Base-by-base conservation (phyloP, 306 rosid genomes). In the Leucaena leucocephala region DNA sequence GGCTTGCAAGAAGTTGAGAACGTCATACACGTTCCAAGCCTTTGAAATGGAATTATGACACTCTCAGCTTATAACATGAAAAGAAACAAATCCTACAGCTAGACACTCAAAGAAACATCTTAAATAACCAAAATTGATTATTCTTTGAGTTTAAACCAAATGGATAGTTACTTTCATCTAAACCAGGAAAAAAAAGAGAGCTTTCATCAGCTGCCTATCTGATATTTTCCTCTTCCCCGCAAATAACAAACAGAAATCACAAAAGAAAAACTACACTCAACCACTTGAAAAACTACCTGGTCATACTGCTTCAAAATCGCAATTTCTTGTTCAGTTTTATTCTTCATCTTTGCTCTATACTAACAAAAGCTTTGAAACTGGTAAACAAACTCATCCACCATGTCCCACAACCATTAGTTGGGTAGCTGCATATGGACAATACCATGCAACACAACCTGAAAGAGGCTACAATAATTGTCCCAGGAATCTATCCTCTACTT, bases 21-120 rank as follows among this genome's bases (percentile, higher is more conserved):
- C 98, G 13, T 98, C 99, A 72, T 89, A 91, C 35, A 93, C 97
- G 76, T 91, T 96, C 98, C 99, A 96, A n/a, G 97, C 98, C 98
- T 91, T 76, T 33, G 78, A 72, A 13, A 48, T 52, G 35, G 54
- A 40, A 78, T 52, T n/a, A 44, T 8, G 34, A 13, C 1, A 40
- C 14, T 33, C 59, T 72, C 19, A 55, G 67, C 67, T 22, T 12
- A 55, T 57, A 38, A 57, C 22, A 4, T 10, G 3, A 74, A 74
- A 6, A 13, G 35, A 39, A 55, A 55, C 21, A 73, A 73, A 73
- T 9, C 22, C 58, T 17, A 52, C 58, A 52, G 33, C 33, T 55
- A 55, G 61, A 55, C 11, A 19, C 61, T n/a, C 4, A n/a, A 19
- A 55, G 61, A 33, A 55, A 12, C 61, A 74, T 65, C 42, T 57